Evolutionary conservation across 805 yeast genomes (phyloP), one percentile per base, ranked within the genome.

Genomic region (Ogataea saltuana): DNA sequence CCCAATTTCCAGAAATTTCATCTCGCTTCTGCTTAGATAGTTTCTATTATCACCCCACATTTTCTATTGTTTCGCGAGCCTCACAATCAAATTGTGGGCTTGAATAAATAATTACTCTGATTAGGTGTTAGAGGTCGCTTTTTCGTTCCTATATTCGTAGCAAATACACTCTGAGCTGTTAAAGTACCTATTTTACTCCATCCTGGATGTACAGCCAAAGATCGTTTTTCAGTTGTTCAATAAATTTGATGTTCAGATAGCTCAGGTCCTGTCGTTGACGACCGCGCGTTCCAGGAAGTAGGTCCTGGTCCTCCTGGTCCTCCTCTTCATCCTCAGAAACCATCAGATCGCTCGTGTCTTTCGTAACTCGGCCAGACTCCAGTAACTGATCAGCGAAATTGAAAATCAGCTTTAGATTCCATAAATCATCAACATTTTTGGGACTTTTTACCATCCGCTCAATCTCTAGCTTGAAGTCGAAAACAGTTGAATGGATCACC

Each of bases 371-470:
- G 12, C 27, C 28, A 16, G 13, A 12, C 17, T 31, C 38, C 22
- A 40, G 34, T 8, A 49, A 27, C 37, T 65, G 61, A 42, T 83
- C 87, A 30, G 77, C 71, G 63, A 70, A 85, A 12, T 81, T 75
- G 63, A 85, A 81, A 7, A 85, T 60, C 38, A 85, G 58, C 46
- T 75, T 75, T 45, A 84, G 61, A 51, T 80, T 82, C 82, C 86
- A 78, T 41, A 84, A 61, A 42, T 83, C 86, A 36, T 81, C 83
- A n/a, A 49, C 50, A 1, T 61, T 56, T 10, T 47, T 40, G 0
- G 84, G 83, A 1, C 53, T 50, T 3, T 45, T 44, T 1, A 78
- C 78, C 53, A 75, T 61, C 2, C 57, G 56, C 20, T 61, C 61
- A 20, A 83, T 60, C 49, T 82, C 83, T 17, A 78, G 56, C 54